Conservation (phyloP, 2,329 filamentous ascomycete species). For the Ophiocordyceps camponoti-floridani region DNA sequence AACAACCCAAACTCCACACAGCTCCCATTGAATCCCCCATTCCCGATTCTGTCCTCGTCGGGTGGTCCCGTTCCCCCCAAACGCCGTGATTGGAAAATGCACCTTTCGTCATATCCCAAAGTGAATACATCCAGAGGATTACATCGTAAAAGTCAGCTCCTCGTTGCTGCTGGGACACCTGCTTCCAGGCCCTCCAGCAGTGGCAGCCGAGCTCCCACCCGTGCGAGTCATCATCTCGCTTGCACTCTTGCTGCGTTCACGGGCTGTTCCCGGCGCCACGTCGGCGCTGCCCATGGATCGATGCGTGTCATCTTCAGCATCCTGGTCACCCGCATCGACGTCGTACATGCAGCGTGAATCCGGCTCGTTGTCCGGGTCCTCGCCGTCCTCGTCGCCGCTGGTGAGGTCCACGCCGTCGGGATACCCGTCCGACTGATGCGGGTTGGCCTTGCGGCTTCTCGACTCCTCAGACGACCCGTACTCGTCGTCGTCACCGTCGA, state of each 20-base stretch:
- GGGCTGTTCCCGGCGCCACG: slow-evolving; percentile 13
- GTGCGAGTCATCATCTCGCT: slow-evolving; percentile 10
- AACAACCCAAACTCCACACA: too few species aligned
- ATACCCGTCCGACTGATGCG: slow-evolving; percentile 22
- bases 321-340: slow-evolving; percentile 1
- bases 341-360: slow-evolving; percentile 14
- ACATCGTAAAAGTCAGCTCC: slow-evolving; percentile 4
- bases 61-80: not conserved
- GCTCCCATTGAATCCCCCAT: too few species aligned
- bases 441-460: slow-evolving; percentile 16
- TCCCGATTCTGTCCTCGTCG: not conserved
- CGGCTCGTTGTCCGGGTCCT: slow-evolving; percentile 18
- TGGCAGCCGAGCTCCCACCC: slow-evolving; percentile 20
- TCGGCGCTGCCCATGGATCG: slow-evolving; percentile 14
- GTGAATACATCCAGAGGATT: too few species aligned
- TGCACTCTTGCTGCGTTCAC: slow-evolving; percentile 14
- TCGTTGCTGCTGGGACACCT: slow-evolving; percentile 18
- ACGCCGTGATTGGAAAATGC: not conserved
- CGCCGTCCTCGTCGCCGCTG: slow-evolving; percentile 23
- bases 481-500: slow-evolving; percentile 12
- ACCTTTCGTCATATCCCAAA: not conserved
- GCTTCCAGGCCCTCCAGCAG: slow-evolving; percentile 20
- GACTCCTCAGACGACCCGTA: slow-evolving; percentile 11
- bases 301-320: slow-evolving; percentile 1
- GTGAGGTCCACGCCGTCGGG: slow-evolving; percentile 20